Evolutionary conservation across 2,329 filamentous ascomycete genomes (phyloP).

Genomic region (Venturia asperata): DNA sequence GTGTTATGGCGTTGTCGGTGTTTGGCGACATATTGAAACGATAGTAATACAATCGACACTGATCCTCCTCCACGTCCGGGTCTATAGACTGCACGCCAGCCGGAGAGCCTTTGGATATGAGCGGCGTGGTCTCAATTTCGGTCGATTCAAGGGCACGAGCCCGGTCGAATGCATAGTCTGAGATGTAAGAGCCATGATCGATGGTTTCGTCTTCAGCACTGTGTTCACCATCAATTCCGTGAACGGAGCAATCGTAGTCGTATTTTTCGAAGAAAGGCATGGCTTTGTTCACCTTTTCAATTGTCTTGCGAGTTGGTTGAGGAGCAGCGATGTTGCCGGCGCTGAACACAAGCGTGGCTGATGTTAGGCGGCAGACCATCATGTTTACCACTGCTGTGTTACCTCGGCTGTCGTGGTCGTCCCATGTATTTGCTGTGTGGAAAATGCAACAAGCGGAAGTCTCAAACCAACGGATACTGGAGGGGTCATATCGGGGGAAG

Average conservation of each 20-base stretch:
- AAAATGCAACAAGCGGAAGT: slow-evolving; percentile 63
- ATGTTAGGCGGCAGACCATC: slow-evolving; percentile 60
- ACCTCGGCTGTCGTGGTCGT: slow-evolving; percentile 36
- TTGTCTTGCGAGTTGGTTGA: slow-evolving; percentile 27
- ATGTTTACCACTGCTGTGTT: slow-evolving; percentile 49
- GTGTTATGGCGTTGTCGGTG: slow-evolving; percentile 39
- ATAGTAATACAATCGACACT: slow-evolving; percentile 65
- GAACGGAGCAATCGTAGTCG: slow-evolving; percentile 27
- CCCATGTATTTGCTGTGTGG: slow-evolving; percentile 66
- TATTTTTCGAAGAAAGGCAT: slow-evolving; percentile 44
- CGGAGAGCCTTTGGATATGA: slow-evolving; percentile 19
- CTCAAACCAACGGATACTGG: slow-evolving; percentile 58
- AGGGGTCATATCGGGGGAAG: slow-evolving; percentile 55
- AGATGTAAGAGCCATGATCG: slow-evolving; percentile 23
- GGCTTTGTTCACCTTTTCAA: slow-evolving; percentile 26
- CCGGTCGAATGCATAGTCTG: slow-evolving; percentile 25
- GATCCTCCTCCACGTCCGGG: slow-evolving; percentile 50
- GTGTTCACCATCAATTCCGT: neutral
- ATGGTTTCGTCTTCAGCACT: slow-evolving; percentile 22
- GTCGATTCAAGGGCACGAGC: slow-evolving; percentile 24
- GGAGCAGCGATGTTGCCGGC: slow-evolving; percentile 56
- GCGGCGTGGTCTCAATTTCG: slow-evolving; percentile 26
- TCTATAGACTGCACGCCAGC: slow-evolving; percentile 18
- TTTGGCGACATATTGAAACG: slow-evolving; percentile 44
- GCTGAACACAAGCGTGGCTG: slow-evolving; percentile 56